A percentile compares a stretch with the other conserved stretches of the same genome.
These are phyloP conservation scores for Mycena epipterygia DNA, from an alignment of 768 basidiomycete genomes.

Conservation along the genomic window DNA sequence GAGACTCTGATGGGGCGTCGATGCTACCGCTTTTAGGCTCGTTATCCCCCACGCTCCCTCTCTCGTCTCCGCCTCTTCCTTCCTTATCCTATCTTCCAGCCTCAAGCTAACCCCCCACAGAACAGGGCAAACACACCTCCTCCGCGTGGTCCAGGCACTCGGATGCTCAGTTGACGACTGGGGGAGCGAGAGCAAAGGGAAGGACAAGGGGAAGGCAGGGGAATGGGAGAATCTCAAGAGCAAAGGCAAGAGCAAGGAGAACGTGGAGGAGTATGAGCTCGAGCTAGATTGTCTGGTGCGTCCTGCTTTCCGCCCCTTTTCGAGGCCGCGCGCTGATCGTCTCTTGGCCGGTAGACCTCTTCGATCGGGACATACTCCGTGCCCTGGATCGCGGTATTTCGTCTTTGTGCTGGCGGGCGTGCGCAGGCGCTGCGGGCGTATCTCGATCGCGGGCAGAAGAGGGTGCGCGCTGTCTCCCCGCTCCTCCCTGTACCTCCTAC, in stretches of 20 bases:
- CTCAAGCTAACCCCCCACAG: not conserved
- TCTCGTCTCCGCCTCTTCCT: too few species aligned
- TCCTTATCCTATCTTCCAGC: not conserved
- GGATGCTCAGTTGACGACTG: slow-evolving; percentile 1
- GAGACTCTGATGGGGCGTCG: not conserved
- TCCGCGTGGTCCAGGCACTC: not conserved
- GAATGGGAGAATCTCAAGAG: slow-evolving; percentile 9
- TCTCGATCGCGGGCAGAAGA: not conserved
- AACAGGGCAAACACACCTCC: not conserved
- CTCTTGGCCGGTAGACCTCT: slow-evolving; percentile 3
- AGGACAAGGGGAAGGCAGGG: slow-evolving; percentile 2
- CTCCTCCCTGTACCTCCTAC: not conserved
- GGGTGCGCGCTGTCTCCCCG: slow-evolving; percentile 1
- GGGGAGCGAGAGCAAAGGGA: slow-evolving; percentile 1
- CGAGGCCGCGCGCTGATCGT: slow-evolving; percentile 2
- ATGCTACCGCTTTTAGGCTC: not conserved
- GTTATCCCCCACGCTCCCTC: not conserved
- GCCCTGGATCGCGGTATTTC: not conserved
- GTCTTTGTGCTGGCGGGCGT: not conserved
- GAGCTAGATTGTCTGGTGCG: slow-evolving; percentile 1
- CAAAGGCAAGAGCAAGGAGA: slow-evolving; percentile 7
- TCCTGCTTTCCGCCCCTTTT: not conserved
- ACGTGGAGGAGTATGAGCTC: slow-evolving; percentile 5
- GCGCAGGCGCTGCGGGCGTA: not conserved
- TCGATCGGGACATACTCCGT: not conserved